Percentiles rank a stretch among this genome's conserved stretches.
phyloP scores from a whole-genome alignment of 208 protist genomes.

The Trypanosomatidae sp. region DNA sequence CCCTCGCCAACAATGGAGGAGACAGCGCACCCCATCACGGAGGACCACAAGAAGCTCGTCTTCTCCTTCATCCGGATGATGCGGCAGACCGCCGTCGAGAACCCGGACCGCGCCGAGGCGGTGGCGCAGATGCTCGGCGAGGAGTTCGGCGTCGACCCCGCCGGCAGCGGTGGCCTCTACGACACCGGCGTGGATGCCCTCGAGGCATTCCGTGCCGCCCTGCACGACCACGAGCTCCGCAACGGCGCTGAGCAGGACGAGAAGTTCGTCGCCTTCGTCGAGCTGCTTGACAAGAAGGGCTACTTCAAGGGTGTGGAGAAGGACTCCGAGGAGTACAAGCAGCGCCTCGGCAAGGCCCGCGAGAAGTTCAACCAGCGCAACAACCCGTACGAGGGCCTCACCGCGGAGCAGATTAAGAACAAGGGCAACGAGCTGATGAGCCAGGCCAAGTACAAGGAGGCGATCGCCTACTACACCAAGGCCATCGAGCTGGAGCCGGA shows the following conservation, averaged over 20 bases:
- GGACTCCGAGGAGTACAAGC: constrained; percentile 74
- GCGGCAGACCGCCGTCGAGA: no score
- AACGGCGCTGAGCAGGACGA: constrained; percentile 70
- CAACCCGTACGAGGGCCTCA: constrained; percentile 91
- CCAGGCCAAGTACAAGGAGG: constrained; percentile 92
- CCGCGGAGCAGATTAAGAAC: constrained; percentile 91
- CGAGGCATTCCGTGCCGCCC: constrained; percentile 51
- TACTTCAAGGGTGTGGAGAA: constrained; percentile 87
- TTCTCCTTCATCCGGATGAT: constrained; percentile 88
- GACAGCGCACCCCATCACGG: constrained; percentile 41
- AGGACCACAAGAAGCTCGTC: constrained; percentile 82
- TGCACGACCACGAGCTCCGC: constrained; percentile 44
- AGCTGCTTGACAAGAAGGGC: constrained; percentile 88
- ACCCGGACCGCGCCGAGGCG: constrained; percentile 39
- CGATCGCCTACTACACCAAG: constrained; percentile 93
- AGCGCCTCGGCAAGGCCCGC: constrained; percentile 78
- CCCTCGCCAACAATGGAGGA: constrained; percentile 31
- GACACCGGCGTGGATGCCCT: constrained; percentile 74
- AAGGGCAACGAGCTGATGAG: constrained; percentile 93
- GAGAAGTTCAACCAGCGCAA: constrained; percentile 90
- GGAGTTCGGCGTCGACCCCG: constrained; percentile 77
- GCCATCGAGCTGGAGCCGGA: constrained; percentile 90
- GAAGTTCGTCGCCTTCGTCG: constrained; percentile 86
- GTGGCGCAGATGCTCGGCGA: constrained; percentile 67
- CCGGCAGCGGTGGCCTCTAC: constrained; percentile 59